Evolutionary conservation across 2,329 filamentous ascomycete species (phyloP).

Genomic region (Periconia sp.): DNA sequence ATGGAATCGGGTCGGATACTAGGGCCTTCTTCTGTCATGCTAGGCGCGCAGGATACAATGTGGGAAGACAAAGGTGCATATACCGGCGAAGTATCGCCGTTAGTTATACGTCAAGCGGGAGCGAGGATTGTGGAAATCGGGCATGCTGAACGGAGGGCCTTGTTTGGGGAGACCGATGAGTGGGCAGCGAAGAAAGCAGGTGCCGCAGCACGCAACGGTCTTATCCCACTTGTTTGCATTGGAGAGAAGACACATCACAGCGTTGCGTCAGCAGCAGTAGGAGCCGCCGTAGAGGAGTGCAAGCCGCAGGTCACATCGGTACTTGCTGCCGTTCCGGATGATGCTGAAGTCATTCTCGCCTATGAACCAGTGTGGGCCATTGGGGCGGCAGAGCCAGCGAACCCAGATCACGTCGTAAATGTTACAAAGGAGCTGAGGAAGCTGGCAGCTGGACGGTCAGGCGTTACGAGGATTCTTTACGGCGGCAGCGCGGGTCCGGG

Average conservation of each 20-base stretch:
- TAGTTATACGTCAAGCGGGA: slow-evolving; percentile 70
- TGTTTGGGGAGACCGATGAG: slow-evolving; percentile 78
- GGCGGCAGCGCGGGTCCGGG: slow-evolving; percentile 84
- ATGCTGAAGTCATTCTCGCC: slow-evolving; percentile 75
- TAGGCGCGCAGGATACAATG: slow-evolving; percentile 79
- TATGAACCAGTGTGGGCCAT: slow-evolving; percentile 94
- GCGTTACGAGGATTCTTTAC: slow-evolving; percentile 74
- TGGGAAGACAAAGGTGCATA: slow-evolving; percentile 74
- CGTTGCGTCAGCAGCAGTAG: slow-evolving; percentile 57
- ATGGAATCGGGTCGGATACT: slow-evolving; percentile 59
- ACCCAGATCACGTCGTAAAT: slow-evolving; percentile 72
- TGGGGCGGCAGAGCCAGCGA: slow-evolving; percentile 74
- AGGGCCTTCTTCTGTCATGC: slow-evolving; percentile 59
- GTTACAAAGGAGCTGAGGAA: slow-evolving; percentile 71
- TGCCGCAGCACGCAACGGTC: slow-evolving; percentile 70
- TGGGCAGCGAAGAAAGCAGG: slow-evolving; percentile 71
- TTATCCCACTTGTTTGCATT: slow-evolving; percentile 81
- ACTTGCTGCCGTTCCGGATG: slow-evolving; percentile 64
- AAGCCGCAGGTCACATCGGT: slow-evolving; percentile 69
- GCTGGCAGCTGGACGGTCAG: slow-evolving; percentile 58
- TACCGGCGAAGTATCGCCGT: slow-evolving; percentile 78
- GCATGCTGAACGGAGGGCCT: slow-evolving; percentile 76
- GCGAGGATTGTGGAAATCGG: slow-evolving; percentile 78
- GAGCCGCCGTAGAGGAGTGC: slow-evolving; percentile 70
- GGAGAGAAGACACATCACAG: slow-evolving; percentile 67